Evolutionary conservation across 257 asterid genomes (phyloP), one percentile per base, ranked within the genome.

Genomic region (Pogostemon cablin): DNA sequence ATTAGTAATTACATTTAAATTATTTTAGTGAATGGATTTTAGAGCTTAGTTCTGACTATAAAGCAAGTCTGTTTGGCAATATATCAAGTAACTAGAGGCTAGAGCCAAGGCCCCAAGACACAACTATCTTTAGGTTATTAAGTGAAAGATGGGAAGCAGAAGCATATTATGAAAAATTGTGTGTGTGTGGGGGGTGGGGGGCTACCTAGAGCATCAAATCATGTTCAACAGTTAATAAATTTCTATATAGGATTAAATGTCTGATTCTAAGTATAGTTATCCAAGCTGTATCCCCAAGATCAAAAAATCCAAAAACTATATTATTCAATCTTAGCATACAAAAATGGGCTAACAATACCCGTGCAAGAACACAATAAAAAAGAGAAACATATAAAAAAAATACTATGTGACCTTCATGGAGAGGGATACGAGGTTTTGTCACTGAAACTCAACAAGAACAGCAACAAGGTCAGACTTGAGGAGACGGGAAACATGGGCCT

Each of bases 391-490:
- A 43, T 50, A 15, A 3, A 54, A 48, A 5, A 11, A 59, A 32
- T 53, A 25, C 2, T 17, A 8, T 0, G 10, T 6, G 6, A 89
- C 97, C 95, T 84, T 93, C 79, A 90, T 83, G 74, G 90, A 87
- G 53, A 93, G 96, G 40, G 75, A 68, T 75, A 89, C 87, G 9
- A 88, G 95, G 75, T 90, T 82, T 74, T 90, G 98, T 61, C 98
- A 87, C 81, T 93, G 98, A 72, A 93, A 88, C 86, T 93, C 97
- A 11, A 83, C 93, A 40, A 93, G 97, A 57, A 90, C 97, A 5
- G 98, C 85, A 4, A 88, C 88, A 11, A 90, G 96, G 67, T 93
- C 98, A 49, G 97, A 87, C 68, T 87, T 93, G 62, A 93, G 96
- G 68, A 93, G 95, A 68, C 97, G 93, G 67, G 96, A 84, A 2